Base-by-base conservation (phyloP, 345 rosid species). In the Carallia brachiata region DNA sequence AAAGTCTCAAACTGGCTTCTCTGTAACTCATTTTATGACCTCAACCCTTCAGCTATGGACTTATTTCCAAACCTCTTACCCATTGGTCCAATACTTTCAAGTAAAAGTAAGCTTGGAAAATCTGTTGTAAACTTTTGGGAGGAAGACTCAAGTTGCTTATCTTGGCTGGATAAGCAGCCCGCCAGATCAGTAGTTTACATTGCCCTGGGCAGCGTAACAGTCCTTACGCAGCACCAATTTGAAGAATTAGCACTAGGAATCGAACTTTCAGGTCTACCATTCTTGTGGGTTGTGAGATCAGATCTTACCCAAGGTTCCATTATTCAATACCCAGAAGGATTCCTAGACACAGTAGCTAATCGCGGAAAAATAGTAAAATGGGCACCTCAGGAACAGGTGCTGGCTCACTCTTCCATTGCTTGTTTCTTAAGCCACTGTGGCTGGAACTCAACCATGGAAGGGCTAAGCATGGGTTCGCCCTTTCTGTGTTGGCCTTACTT, bases 321-420 rank as follows among this genome's bases (percentile, higher is more conserved):
- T 2, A 4, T 7, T 28, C 59, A 15, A 34, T 52, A 17, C 23
- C 50, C 36, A 1, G 36, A 17, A 27, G 68, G 68, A 7, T 61
- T 70, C 53, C 55, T 1, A 0, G 61, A 62, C 2, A 50, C 52
- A 53, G 2, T 36, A 10, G 52, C 15, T 1, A 23, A 36, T 17
- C 13, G 27, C 3, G 68, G 68, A 13, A 52, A 70, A 31, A 30
- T 70, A 0, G 62, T 70, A 1, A 36, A 28, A 34, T 70, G 74
- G 74, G 68, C 62, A 39, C 54, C 74, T 63, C 68, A 70, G 18
- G 68, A 70, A n/a, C 63, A 62, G 30, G 67, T 62, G n/a, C 32
- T 70, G 48, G 59, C 39, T 37, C 68, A 37, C 44, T 37, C 62
- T 52, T 62, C 68, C 6, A 13, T 63, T 32, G 67, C 52, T 1